Base-by-base conservation (phyloP, 140 eudicot genomes). In the Anethum foeniculum region DNA sequence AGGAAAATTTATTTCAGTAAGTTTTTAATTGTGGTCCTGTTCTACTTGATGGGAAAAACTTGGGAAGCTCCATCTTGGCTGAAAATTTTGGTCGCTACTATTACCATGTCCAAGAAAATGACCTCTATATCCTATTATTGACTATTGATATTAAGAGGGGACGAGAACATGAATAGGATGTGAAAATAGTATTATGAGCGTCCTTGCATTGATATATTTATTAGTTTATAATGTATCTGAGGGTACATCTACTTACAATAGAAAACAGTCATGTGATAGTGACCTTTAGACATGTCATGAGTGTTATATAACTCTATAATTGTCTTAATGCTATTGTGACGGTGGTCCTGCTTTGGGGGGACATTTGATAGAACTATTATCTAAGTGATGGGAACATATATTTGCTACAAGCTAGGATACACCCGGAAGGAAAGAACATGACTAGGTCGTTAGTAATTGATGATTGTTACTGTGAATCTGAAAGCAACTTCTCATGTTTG, bases 331-430 rank as follows among this genome's bases (percentile, higher is more conserved):
- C n/a, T 68, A 34, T 8, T 32, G 36, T 23, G 13, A 8, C 1
- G 13, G 82, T 80, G 82, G 82, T 80, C 82, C 82, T 80, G 78
- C 77, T 80, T 48, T 49, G 30, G 82, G 82, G 65, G 76, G 64
- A 69, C 82, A 68, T 8, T 25, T 13, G 71, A 71, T 65, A 19
- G 38, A 58, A 69, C 65, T 56, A 46, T 64, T 23, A 39, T 64
- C 49, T 23, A 65, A 32, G 49, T 71, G 43, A 47, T 44, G 51
- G 77, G 25, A 65, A 79, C 30, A 44, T 47, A 15, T 39, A 7
- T 39, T 67, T 44, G n/a, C 38, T 51, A 30, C 51, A 71, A 18
- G 52, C 16, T 23, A 46, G 25, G 16, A 48, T 48, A 47, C 52
- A 80, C 52, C 39, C 27, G 13, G 71, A 16, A 68, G 68, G 77